phyloP scores from a whole-genome alignment of 495 filamentous ascomycete genomes.

The Letharia lupina region DNA sequence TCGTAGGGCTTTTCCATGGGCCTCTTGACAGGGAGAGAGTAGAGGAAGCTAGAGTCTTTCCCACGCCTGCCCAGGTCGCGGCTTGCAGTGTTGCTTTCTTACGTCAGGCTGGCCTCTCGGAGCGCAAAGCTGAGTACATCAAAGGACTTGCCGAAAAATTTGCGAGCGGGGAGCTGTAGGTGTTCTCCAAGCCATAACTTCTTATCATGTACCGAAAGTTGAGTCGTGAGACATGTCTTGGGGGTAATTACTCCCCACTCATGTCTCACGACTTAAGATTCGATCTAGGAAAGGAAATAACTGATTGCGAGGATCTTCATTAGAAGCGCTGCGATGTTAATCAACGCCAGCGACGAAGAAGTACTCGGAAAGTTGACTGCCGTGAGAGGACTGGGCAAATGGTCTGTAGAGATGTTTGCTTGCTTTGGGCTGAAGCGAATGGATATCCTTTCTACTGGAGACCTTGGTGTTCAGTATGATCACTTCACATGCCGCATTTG shows the following conservation, averaged over 20 bases:
- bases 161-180: slow-evolving; percentile 51
- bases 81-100: slow-evolving; percentile 51
- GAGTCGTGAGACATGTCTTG: no score
- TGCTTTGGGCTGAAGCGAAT: slow-evolving; percentile 83
- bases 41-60: slow-evolving; percentile 44
- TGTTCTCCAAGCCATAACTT: no score
- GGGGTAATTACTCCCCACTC: no score
- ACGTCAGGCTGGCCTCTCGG: slow-evolving; percentile 77
- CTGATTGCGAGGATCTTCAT: no score
- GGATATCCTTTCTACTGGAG: slow-evolving; percentile 88
- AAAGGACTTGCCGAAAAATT: slow-evolving; percentile 80
- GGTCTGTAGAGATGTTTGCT: slow-evolving; percentile 97
- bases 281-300: no score
- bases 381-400: slow-evolving; percentile 76
- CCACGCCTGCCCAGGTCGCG: slow-evolving; percentile 64
- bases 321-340: slow-evolving; percentile 57
- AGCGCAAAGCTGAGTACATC: slow-evolving; percentile 92
- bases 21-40: slow-evolving; percentile 21
- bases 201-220: no score
- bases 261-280: no score
- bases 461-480: slow-evolving; percentile 81
- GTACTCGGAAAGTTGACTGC: slow-evolving; percentile 64
- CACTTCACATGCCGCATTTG: neutral
- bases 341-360: slow-evolving; percentile 74
- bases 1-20: slow-evolving; percentile 63